A percentile compares a stretch with the other conserved stretches of the same genome.
phyloP scores from a whole-genome alignment of 2,329 filamentous ascomycete species.

The Chrysoporthe cubensis region DNA sequence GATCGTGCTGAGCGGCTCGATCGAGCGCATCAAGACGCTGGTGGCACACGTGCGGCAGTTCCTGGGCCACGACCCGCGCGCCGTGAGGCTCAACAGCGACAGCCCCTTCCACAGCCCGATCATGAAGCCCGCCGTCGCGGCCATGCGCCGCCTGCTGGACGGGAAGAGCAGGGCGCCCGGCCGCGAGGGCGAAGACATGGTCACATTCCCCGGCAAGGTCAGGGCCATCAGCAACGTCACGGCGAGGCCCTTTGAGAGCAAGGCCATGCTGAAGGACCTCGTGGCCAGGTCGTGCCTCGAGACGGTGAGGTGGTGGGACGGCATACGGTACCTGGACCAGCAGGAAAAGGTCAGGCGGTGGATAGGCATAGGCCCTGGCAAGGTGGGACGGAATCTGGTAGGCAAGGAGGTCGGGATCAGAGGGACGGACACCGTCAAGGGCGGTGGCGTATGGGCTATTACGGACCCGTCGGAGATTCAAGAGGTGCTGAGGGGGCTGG shows the following conservation, averaged over 20 bases:
- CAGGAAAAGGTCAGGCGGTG: constrained; percentile 80
- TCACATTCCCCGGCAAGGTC: constrained; percentile 75
- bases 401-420: constrained; percentile 94
- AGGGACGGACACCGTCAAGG: constrained; percentile 76
- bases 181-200: constrained; percentile 62
- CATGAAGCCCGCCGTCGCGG: constrained; percentile 81
- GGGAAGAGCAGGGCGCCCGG: constrained; percentile 59
- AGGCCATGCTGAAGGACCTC: constrained; percentile 76
- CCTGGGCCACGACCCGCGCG: constrained; percentile 86
- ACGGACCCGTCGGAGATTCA: constrained; percentile 79
- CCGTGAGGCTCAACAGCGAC: constrained; percentile 84
- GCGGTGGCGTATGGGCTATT: constrained; percentile 91
- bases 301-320: constrained; percentile 94
- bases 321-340: constrained; percentile 85
- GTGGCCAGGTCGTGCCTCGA: constrained; percentile 84
- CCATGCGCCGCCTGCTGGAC: constrained; percentile 72
- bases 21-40: constrained; percentile 79
- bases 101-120: constrained; percentile 90
- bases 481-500: constrained; percentile 65
- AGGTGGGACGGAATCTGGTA: constrained; percentile 90
- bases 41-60: constrained; percentile 87
- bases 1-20: constrained; percentile 88
- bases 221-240: constrained; percentile 88
- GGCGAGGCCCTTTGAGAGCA: constrained; percentile 74
- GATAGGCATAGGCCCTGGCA: constrained; percentile 91